A percentile compares a stretch with the other conserved stretches of the same genome.
Evolutionary conservation across 2,329 filamentous ascomycete genomes (phyloP).

Genomic region (Cephalotrichum gorgonifer): DNA sequence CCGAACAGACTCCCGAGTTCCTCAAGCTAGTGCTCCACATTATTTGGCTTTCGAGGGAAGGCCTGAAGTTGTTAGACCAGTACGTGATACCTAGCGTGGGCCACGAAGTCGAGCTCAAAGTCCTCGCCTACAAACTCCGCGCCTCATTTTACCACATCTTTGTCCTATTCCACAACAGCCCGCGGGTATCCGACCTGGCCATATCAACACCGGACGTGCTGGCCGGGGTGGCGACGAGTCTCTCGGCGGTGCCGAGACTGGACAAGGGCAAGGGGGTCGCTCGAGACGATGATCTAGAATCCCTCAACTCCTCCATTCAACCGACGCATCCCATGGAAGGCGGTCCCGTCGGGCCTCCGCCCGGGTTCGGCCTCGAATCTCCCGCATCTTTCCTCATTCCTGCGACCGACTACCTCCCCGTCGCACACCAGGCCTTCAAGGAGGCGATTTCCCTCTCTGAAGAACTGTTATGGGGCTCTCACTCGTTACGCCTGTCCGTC

Average conservation of each 20-base stretch:
- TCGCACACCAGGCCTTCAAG: conserved; percentile 71
- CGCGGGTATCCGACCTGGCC: conserved; percentile 56
- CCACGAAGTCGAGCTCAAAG: conserved; percentile 72
- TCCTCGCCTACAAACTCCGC: conserved; percentile 81
- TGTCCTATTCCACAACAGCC: conserved; percentile 89
- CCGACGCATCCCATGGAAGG: conserved; percentile 42
- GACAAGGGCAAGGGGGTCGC: conserved; percentile 41
- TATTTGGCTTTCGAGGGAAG: conserved; percentile 89
- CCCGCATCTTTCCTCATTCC: conserved; percentile 61
- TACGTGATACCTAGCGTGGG: conserved; percentile 80
- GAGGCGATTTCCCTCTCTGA: conserved; percentile 69
- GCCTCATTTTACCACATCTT: conserved; percentile 96
- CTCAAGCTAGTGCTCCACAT: conserved; percentile 80
- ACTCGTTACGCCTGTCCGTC: conserved; percentile 79
- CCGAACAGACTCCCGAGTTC: conserved; percentile 66
- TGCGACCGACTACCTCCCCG: conserved; percentile 67
- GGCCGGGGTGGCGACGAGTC: conserved; percentile 21
- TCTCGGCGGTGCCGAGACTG: conserved; percentile 21
- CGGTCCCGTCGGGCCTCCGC: conserved; percentile 46
- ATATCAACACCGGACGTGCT: conserved; percentile 35
- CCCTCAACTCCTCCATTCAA: conserved; percentile 33
- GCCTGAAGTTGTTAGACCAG: conserved; percentile 74
- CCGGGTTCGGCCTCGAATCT: conserved; percentile 35
- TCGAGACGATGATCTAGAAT: conserved; percentile 31
- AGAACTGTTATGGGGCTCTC: conserved; percentile 69